These are phyloP conservation scores for Plasmodium gonderi DNA, from an alignment of 169 alveolate species.

Conservation along the genomic window DNA sequence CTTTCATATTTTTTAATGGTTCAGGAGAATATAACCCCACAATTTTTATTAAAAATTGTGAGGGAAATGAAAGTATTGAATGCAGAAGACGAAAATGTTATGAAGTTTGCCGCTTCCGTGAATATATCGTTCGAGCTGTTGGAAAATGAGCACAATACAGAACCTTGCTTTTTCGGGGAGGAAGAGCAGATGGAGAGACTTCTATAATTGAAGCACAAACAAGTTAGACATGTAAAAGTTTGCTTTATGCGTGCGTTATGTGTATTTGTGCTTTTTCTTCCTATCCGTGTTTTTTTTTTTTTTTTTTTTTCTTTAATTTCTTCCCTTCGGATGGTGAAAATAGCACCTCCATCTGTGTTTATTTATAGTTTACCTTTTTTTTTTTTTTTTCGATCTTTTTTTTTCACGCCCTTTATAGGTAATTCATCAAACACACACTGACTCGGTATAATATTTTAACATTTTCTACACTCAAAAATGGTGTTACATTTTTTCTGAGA, in stretches of 20 bases:
- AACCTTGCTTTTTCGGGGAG: too few species aligned
- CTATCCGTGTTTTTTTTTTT: background rate
- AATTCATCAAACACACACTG: background rate
- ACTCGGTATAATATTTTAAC: background rate
- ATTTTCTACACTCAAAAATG: background rate
- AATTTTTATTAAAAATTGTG: conserved; percentile 27
- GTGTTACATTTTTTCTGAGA: background rate
- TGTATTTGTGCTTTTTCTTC: background rate
- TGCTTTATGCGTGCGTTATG: background rate
- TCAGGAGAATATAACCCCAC: conserved; percentile 12
- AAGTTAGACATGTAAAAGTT: background rate
- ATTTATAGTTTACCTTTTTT: too few species aligned
- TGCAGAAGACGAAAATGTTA: background rate
- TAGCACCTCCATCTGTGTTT: background rate
- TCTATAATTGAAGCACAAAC: too few species aligned
- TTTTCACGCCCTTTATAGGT: too few species aligned
- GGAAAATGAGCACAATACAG: background rate
- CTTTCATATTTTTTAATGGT: conserved; percentile 37
- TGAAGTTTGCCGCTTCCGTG: conserved; percentile 10
- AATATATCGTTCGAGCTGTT: conserved; percentile 10
- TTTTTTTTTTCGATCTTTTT: too few species aligned
- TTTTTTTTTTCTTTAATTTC: background rate
- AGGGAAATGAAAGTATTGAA: background rate
- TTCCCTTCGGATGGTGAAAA: background rate
- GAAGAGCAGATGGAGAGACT: background rate